These are phyloP conservation scores for Debaryomyces hansenii DNA, from an alignment of 805 yeast species.

Conservation along the genomic window DNA sequence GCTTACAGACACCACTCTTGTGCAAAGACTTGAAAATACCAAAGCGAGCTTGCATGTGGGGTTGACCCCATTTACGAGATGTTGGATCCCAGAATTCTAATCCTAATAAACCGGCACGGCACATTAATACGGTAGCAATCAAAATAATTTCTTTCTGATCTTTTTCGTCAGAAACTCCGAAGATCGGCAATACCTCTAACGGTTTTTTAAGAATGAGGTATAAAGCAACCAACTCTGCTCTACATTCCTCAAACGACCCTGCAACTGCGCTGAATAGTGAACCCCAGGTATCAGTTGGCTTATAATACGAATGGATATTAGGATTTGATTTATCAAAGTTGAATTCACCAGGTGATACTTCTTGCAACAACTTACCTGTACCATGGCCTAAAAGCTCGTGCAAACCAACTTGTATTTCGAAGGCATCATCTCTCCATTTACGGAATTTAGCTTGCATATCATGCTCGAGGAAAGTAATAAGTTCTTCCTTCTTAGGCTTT, in stretches of 20 bases:
- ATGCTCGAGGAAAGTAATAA: slow-evolving; percentile 62
- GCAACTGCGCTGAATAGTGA: slow-evolving; percentile 78
- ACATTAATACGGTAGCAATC: slow-evolving; percentile 77
- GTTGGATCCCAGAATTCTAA: slow-evolving; percentile 87
- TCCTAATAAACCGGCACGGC: slow-evolving; percentile 81
- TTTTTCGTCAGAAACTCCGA: slow-evolving; percentile 58
- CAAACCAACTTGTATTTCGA: slow-evolving; percentile 91
- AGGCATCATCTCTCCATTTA: slow-evolving; percentile 75
- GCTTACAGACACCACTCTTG: slow-evolving; percentile 62
- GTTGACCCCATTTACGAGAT: slow-evolving; percentile 86
- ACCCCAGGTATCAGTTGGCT: slow-evolving; percentile 88
- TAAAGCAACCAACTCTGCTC: slow-evolving; percentile 90
- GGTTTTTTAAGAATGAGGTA: slow-evolving; percentile 67
- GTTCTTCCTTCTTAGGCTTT: slow-evolving; percentile 65
- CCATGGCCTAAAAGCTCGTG: slow-evolving; percentile 93
- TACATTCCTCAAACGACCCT: slow-evolving; percentile 89
- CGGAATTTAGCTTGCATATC: slow-evolving; percentile 58
- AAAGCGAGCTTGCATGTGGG: slow-evolving; percentile 92
- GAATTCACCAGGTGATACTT: slow-evolving; percentile 56
- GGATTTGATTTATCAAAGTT: slow-evolving; percentile 71
- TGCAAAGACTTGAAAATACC: slow-evolving; percentile 77
- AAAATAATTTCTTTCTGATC: slow-evolving; percentile 66
- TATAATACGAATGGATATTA: slow-evolving; percentile 69
- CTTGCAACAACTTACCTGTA: slow-evolving; percentile 74
- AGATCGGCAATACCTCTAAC: slow-evolving; percentile 62